phyloP scores from a whole-genome alignment of 2,329 filamentous ascomycete genomes.

The Trichoderma sp. region DNA sequence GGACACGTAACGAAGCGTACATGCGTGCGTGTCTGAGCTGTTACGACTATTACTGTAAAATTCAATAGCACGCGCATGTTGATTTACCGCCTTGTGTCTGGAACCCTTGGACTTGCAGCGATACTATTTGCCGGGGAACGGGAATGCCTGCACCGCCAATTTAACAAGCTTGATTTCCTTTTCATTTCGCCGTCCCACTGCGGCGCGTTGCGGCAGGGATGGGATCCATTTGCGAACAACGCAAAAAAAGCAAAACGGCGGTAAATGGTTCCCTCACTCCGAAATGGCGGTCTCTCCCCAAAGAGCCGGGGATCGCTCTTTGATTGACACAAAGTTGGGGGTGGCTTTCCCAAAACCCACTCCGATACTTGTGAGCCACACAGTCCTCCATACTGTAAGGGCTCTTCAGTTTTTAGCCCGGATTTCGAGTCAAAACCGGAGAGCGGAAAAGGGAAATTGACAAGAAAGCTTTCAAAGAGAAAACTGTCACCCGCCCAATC shows the following conservation, averaged over 20 bases:
- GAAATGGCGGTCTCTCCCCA: not conserved
- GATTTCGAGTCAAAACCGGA: not conserved
- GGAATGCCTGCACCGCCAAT: constrained; percentile 16
- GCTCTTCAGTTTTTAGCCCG: not conserved
- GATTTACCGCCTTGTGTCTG: not conserved
- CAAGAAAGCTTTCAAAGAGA: not conserved
- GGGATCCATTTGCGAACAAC: too few relatives aligned
- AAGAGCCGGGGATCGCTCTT: not conserved
- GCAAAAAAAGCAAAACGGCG: not conserved
- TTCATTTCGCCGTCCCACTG: not conserved
- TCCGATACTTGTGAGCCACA: constrained; percentile 5
- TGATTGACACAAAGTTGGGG: not conserved
- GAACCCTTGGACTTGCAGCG: not conserved
- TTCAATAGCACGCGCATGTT: not conserved
- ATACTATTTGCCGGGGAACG: not conserved
- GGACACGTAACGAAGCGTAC: constrained; percentile 12
- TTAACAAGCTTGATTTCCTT: not conserved
- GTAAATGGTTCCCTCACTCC: not conserved
- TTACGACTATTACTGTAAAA: not conserved
- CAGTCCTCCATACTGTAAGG: not conserved
- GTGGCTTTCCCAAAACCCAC: not conserved
- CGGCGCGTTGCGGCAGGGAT: not conserved
- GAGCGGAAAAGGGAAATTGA: not conserved
- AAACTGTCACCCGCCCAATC: constrained; percentile 11
- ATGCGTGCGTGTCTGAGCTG: not conserved